These are phyloP conservation scores for Anacardium occidentale DNA, from an alignment of 345 rosid species.

Conservation along the genomic window DNA sequence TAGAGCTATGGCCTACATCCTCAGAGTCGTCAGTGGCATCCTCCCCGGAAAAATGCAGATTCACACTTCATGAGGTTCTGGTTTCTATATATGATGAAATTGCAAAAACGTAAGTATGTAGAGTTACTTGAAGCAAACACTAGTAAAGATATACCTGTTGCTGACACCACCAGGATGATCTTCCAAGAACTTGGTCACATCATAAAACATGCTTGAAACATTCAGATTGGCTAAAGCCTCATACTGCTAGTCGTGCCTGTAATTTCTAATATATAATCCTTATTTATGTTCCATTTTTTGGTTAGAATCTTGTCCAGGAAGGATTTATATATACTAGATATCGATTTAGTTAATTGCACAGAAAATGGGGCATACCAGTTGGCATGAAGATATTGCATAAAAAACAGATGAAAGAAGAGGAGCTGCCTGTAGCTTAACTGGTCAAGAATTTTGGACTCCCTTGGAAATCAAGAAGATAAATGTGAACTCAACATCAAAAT, in stretches of 20 bases:
- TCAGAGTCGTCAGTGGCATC: constrained; percentile 78
- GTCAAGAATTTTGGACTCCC: too few species aligned
- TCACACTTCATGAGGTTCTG: background rate
- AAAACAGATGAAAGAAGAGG: too few species aligned
- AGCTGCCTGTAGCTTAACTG: too few species aligned
- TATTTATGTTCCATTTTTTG: background rate
- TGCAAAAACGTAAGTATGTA: background rate
- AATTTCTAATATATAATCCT: background rate
- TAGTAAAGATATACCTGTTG: constrained; percentile 36
- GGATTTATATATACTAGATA: background rate
- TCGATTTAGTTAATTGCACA: too few species aligned
- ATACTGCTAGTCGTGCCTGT: background rate
- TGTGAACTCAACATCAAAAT: background rate
- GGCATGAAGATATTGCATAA: too few species aligned
- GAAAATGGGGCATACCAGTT: too few species aligned
- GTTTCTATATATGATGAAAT: background rate
- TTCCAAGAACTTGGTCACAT: constrained; percentile 52
- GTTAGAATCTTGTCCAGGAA: background rate
- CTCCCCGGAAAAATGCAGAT: constrained; percentile 38
- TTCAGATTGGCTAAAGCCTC: background rate
- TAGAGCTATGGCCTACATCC: constrained; percentile 66
- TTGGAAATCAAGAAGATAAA: background rate
- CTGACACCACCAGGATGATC: constrained; percentile 65
- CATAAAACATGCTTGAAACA: constrained; percentile 40
- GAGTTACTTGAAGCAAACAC: background rate